Conservation (phyloP, 768 basidiomycete genomes). For the Russula compacta region DNA sequence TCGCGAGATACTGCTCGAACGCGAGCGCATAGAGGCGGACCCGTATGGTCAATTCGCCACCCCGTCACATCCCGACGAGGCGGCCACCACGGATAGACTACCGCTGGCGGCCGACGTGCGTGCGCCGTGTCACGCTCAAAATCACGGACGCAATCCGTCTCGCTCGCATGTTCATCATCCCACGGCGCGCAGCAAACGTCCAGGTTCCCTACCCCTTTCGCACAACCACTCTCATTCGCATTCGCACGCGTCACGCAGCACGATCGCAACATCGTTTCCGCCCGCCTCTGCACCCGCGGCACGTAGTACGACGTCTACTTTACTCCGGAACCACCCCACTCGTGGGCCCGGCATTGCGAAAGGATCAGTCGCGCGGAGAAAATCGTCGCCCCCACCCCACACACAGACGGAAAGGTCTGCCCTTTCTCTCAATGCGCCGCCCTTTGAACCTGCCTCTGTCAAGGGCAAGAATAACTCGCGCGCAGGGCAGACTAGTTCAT, state of each 20-base stretch:
- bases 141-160: not conserved
- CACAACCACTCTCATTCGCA: constrained; percentile 5
- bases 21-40: constrained; percentile 36
- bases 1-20: constrained; percentile 48
- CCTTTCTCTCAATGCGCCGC: constrained; percentile 44
- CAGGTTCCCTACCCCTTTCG: not conserved
- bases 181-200: constrained; percentile 10
- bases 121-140: not conserved
- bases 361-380: constrained; percentile 13
- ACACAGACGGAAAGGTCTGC: constrained; percentile 26
- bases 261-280: not conserved
- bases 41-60: constrained; percentile 25
- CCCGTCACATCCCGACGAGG: not conserved
- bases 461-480: constrained; percentile 8
- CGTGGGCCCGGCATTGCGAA: constrained; percentile 18
- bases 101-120: not conserved
- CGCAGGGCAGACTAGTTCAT: not conserved
- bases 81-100: not conserved
- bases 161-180: not conserved
- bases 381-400: constrained; percentile 14
- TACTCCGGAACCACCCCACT: not conserved
- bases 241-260: not conserved
- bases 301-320: not conserved
- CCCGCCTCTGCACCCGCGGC: not conserved
- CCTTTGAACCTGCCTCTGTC: constrained; percentile 41